Evolutionary conservation across 192 early-diverging fungal genomes (phyloP).

Genomic region (Backusella liffmaniae): DNA sequence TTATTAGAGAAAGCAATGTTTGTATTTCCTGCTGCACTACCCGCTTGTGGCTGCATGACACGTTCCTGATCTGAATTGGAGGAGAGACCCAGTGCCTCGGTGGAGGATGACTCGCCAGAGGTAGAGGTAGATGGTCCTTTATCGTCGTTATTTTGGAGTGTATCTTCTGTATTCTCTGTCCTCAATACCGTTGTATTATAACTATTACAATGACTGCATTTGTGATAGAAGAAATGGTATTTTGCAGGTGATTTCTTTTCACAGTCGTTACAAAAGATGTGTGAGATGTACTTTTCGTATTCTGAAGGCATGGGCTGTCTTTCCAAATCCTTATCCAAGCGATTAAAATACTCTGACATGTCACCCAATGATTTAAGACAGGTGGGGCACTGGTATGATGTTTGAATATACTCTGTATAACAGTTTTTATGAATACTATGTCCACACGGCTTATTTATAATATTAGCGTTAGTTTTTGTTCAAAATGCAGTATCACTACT

Average conservation of each 20-base stretch:
- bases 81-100: background rate
- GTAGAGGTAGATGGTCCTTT: background rate
- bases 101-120: background rate
- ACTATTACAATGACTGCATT: conserved; percentile 80
- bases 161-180: conserved; percentile 40
- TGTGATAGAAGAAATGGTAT: conserved; percentile 97
- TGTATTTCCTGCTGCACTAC: background rate
- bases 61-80: conserved; percentile 10
- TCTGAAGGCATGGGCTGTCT: conserved; percentile 89
- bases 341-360: conserved; percentile 76
- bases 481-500: background rate
- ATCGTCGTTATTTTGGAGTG: background rate
- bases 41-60: conserved; percentile 1
- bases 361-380: conserved; percentile 90
- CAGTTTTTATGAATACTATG: conserved; percentile 93
- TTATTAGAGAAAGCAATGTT: background rate
- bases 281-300: conserved; percentile 69
- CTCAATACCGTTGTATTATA: conserved; percentile 88
- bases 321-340: conserved; percentile 79
- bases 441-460: conserved; percentile 69
- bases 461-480: background rate
- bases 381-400: conserved; percentile 94
- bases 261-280: conserved; percentile 95
- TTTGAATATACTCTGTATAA: conserved; percentile 78
- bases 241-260: conserved; percentile 78